These are phyloP conservation scores for Aquanectria penicillioides DNA, from an alignment of 2,329 filamentous ascomycete species.

Conservation along the genomic window DNA sequence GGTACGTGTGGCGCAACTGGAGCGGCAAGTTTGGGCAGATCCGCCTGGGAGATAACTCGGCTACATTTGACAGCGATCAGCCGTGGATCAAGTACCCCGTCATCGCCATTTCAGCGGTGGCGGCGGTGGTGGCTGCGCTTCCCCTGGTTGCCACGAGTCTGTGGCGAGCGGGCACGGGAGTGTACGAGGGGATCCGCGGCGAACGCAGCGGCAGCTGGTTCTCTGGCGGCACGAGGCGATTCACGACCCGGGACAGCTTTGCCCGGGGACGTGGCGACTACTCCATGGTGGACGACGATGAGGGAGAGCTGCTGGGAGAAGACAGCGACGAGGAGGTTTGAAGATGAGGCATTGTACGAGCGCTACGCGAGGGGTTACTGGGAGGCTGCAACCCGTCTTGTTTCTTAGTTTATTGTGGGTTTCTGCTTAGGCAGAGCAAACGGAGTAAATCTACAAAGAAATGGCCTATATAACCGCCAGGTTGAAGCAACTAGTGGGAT, in stretches of 20 bases:
- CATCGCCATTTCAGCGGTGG: constrained; percentile 72
- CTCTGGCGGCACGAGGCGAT: constrained; percentile 72
- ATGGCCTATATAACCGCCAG: background rate
- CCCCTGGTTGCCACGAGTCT: constrained; percentile 79
- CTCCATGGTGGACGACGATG: constrained; percentile 87
- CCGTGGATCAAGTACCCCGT: constrained; percentile 87
- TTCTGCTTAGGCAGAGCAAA: too few species aligned
- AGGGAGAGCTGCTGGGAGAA: constrained; percentile 92
- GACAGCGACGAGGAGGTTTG: constrained; percentile 89
- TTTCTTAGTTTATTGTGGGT: background rate
- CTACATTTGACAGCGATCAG: constrained; percentile 72
- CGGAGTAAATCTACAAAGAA: background rate
- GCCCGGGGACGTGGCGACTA: constrained; percentile 89
- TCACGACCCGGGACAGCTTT: constrained; percentile 90
- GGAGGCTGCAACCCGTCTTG: too few species aligned
- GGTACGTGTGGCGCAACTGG: constrained; percentile 88
- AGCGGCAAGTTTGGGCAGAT: constrained; percentile 92
- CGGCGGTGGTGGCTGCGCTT: constrained; percentile 67
- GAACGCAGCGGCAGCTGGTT: constrained; percentile 61
- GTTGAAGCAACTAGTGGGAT: too few species aligned
- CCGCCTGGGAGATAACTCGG: constrained; percentile 77
- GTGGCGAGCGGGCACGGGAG: constrained; percentile 71
- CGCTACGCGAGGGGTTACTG: constrained; percentile 28
- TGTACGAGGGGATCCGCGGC: constrained; percentile 62
- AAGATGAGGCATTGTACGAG: constrained; percentile 21